A percentile compares a stretch with the other conserved stretches of the same genome.
Evolutionary conservation across 495 filamentous ascomycete genomes (phyloP).

Genomic region (Neurospora sp.): DNA sequence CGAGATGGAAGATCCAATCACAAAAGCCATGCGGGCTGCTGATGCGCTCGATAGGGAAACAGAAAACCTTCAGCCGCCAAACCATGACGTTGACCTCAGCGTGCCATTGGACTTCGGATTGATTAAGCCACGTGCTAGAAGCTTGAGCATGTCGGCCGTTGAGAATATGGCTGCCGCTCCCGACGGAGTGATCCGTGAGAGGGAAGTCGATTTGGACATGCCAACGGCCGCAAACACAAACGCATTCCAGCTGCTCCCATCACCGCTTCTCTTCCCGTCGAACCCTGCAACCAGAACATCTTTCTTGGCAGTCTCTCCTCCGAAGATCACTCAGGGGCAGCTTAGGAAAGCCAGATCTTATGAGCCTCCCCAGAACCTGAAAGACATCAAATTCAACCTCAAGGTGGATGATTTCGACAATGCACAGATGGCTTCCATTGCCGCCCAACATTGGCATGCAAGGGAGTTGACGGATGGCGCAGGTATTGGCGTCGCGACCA

Average conservation of each 20-base stretch:
- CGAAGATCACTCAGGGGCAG: background rate
- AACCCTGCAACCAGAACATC: background rate
- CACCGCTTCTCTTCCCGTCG: background rate
- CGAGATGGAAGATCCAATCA: slow-evolving; percentile 25
- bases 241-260: background rate
- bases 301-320: background rate
- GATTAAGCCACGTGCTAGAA: slow-evolving; percentile 19
- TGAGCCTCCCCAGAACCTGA: background rate
- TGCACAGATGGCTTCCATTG: background rate
- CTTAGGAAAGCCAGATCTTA: background rate
- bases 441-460: background rate
- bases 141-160: slow-evolving; percentile 24
- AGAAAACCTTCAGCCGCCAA: slow-evolving; percentile 28
- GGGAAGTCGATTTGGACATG: background rate
- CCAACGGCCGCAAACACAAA: background rate
- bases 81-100: slow-evolving; percentile 27
- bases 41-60: slow-evolving; percentile 40
- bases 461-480: background rate
- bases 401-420: background rate
- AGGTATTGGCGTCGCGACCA: background rate
- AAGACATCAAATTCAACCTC: background rate
- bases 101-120: slow-evolving; percentile 9
- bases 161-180: slow-evolving; percentile 16
- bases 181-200: background rate
- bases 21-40: slow-evolving; percentile 38